Evolutionary conservation across 345 rosid species (phyloP), one percentile per base, ranked within the genome.

Genomic region (Odontarrhena argentea): DNA sequence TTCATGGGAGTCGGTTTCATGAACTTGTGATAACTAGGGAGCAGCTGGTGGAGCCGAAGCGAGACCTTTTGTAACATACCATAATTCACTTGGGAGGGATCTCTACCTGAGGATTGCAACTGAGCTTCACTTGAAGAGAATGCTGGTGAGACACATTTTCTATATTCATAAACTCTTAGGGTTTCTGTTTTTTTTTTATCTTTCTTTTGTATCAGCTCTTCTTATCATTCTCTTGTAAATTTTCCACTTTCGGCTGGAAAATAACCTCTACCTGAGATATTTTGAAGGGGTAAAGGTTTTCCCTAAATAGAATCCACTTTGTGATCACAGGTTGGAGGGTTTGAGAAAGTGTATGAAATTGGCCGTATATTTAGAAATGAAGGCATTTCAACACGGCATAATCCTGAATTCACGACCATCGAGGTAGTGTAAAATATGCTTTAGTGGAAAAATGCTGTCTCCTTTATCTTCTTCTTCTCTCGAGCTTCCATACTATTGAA

Each of bases 21-120:
- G 43, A 59, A 74, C 73, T 80, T 82, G 52, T 68, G 69, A 49
- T 59, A 53, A 73, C 81, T 79, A 90, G 97, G 99, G 96, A 77
- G 97, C 96, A 85, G 99, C 95, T 69, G 99, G 99, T 79, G 95
- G 99, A 81, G 99, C 97, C 13, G 99, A 94, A 73, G 97, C 99
- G 30, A 77, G 97, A 81, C 99, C 97, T 15, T 94, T 94, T 76
- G 83, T 94, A 36, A 90, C 99, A 25, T 79, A 77, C 77, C 99
- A 90, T 80, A 90, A 94, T 78, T 94, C 97, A 43, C 96, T 90
- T 68, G 89, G 88, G 73, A 88, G 92, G 79, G 88, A 90, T 77
- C 97, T 88, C 25, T 90, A 85, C 77, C 80, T 90, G 60, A 84
- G 99, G 76, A 94, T 94, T 76, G 99, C 99, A 12, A 90, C 97